Evolutionary conservation across 768 basidiomycete species (phyloP).

Genomic region (Glaciozyma antarctica): DNA sequence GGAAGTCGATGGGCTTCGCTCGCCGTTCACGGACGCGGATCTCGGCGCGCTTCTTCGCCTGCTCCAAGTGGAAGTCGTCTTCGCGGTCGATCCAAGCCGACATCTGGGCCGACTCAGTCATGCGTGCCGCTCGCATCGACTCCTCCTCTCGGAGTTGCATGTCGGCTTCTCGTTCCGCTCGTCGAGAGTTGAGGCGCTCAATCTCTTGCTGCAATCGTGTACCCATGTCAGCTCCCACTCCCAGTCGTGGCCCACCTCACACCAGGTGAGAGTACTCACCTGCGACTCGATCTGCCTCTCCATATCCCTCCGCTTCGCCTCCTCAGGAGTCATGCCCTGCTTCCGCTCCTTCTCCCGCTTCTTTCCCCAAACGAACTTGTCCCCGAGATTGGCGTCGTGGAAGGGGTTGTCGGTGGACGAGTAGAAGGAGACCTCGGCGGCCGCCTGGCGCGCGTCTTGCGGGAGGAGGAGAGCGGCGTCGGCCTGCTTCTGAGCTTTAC

Average conservation of each 20-base stretch:
- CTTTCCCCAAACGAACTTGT: constrained; percentile 98
- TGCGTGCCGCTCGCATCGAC: constrained; percentile 71
- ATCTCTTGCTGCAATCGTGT: constrained; percentile 56
- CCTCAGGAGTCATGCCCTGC: constrained; percentile 65
- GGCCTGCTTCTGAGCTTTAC: constrained; percentile 56
- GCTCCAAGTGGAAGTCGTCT: constrained; percentile 91
- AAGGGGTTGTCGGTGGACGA: constrained; percentile 96
- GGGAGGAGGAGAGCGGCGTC: constrained; percentile 30
- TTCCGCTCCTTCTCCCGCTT: constrained; percentile 94
- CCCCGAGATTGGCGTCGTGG: constrained; percentile 89
- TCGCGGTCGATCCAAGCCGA: constrained; percentile 96
- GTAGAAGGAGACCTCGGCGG: constrained; percentile 84
- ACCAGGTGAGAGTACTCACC: constrained; percentile 21
- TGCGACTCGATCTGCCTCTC: constrained; percentile 78
- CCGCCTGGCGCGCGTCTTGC: constrained; percentile 72
- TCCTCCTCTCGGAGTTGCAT: constrained; percentile 82
- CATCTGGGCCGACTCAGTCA: constrained; percentile 95
- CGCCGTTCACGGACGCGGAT: constrained; percentile 93
- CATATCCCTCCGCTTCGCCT: constrained; percentile 69
- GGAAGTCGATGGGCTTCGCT: constrained; percentile 96
- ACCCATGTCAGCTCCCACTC: neutral
- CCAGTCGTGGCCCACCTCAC: neutral
- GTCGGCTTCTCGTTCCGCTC: constrained; percentile 88
- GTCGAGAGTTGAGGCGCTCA: constrained; percentile 74
- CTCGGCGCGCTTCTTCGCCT: constrained; percentile 77